Base-by-base conservation (phyloP, 108 stramenopile genomes). In the Nitzschia palea region DNA sequence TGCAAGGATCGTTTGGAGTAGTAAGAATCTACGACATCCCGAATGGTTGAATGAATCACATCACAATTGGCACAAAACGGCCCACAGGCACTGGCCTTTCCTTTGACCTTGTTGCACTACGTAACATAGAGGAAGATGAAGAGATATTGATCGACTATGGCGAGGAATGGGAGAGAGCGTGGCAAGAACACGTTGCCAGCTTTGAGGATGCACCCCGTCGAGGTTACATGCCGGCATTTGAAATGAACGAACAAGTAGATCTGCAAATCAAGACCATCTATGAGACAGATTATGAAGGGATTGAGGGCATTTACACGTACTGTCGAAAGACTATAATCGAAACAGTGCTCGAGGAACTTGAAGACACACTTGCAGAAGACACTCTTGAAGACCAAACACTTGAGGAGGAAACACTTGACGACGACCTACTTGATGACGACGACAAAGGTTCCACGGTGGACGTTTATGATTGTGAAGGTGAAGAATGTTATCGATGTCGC, bases 81-180 rank as follows among this genome's bases (percentile, higher is more conserved):
- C 37, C 8, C 8, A 8, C 73, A 22, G 31, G 44, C 52, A 27
- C 56, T 4, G 85, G 88, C 5, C 42, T 91, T 43, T 63, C 84
- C 5, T 29, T 89, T 15, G 86, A 93, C 30, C 83, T 80, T 59
- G 80, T 93, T 1, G 92, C 92, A 20, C 62, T 84, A 6, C 56
- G 89, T 6, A 86, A 90, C 50, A 88, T 93, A 62, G 59, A 77
- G 31, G 71, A 76, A 35, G 86, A 81, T 1, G 92, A 93, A 76
- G 92, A 93, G 55, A 54, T 93, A 17, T 73, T 84, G 8, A 29
- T 89, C 30, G 85, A 93, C 71, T 89, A 89, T 58, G 91, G 91
- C 14, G 36, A 71, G 0, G 80, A 64, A 2, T 93, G 88, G 88
- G 69, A 84, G 14, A 37, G 51, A 17, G 91, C 86, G 6, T 93